phyloP scores from a whole-genome alignment of 2,329 filamentous ascomycete species.

The Sclerotiophoma versabilis region DNA sequence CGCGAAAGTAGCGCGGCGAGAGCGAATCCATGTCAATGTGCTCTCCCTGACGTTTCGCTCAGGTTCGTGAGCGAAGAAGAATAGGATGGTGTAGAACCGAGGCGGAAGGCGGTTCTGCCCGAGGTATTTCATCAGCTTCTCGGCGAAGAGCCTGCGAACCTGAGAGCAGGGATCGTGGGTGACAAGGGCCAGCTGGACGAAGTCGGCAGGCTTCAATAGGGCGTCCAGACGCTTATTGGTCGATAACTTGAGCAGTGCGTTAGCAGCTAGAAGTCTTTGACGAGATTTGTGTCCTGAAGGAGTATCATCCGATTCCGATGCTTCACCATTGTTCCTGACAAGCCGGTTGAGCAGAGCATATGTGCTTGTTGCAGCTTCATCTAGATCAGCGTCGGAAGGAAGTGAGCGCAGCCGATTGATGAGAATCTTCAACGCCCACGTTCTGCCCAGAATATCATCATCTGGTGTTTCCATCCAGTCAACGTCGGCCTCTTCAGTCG shows the following conservation, averaged over 20 bases:
- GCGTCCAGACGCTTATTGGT: conserved; percentile 78
- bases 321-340: conserved; percentile 77
- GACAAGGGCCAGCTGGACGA: conserved; percentile 81
- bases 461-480: conserved; percentile 67
- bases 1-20: conserved; percentile 72
- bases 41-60: conserved; percentile 73
- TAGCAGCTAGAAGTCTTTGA: conserved; percentile 82
- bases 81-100: conserved; percentile 89
- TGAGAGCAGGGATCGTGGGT: conserved; percentile 77
- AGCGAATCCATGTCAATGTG: conserved; percentile 87
- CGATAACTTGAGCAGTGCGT: conserved; percentile 82
- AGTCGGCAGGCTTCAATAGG: conserved; percentile 73
- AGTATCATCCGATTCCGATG: conserved; percentile 75
- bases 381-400: conserved; percentile 53
- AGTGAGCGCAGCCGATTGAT: conserved; percentile 81
- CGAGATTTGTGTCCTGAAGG: conserved; percentile 79
- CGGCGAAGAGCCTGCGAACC: conserved; percentile 80
- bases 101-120: conserved; percentile 72
- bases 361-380: conserved; percentile 67
- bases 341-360: conserved; percentile 82
- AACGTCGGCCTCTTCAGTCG: conserved; percentile 61
- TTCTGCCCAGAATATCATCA: conserved; percentile 83
- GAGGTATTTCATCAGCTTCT: conserved; percentile 89
- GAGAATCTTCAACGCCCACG: conserved; percentile 81
- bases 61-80: conserved; percentile 91